phyloP scores from a whole-genome alignment of 306 rosid genomes.

The Biancaea sappan region DNA sequence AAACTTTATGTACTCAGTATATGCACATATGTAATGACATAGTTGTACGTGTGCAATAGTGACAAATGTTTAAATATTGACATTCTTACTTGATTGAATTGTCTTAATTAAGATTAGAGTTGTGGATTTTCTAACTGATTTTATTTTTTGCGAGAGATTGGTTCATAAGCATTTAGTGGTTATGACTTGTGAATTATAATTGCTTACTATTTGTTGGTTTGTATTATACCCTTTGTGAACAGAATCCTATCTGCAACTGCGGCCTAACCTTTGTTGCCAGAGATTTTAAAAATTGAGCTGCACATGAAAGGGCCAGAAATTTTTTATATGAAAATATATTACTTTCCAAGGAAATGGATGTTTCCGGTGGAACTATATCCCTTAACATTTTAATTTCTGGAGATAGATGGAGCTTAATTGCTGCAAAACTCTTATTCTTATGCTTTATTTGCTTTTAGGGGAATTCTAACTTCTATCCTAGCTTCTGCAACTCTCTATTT shows the following conservation, averaged over 20 bases:
- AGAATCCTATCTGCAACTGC: neutral
- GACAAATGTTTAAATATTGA: neutral
- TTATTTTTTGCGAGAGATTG: no score
- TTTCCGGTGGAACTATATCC: neutral
- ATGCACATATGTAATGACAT: neutral
- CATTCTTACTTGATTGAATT: neutral
- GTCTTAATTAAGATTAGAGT: neutral
- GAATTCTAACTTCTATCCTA: neutral
- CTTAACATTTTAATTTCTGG: neutral
- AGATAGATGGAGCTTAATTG: neutral
- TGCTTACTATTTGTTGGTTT: neutral
- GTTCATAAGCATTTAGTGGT: no score
- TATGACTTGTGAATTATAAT: neutral
- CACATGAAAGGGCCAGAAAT: neutral
- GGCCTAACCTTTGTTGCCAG: neutral
- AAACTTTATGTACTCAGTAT: neutral
- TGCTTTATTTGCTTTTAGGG: neutral
- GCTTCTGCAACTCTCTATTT: neutral
- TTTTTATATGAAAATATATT: neutral
- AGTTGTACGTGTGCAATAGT: neutral
- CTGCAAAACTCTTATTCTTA: neutral
- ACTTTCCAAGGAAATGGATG: neutral
- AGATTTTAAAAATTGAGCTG: neutral
- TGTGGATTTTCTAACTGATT: no score
- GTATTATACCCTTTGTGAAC: neutral